These are phyloP conservation scores for Parafenestella ontariensis DNA, from an alignment of 2,329 filamentous ascomycete species.

Conservation along the genomic window DNA sequence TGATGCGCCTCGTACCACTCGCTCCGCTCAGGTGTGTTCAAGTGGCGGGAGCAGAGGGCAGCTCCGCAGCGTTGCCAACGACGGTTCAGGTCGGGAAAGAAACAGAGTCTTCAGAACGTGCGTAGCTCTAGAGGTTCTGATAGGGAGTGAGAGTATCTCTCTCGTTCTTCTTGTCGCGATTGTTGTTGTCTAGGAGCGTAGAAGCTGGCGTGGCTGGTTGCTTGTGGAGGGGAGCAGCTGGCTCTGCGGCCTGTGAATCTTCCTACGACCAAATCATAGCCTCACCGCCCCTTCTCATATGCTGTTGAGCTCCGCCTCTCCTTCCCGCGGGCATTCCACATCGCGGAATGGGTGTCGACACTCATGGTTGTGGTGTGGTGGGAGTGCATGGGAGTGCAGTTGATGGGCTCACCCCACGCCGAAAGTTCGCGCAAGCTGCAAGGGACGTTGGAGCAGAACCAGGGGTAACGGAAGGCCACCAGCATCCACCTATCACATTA, in stretches of 20 bases:
- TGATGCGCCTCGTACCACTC: not conserved
- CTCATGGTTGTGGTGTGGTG: constrained; percentile 7
- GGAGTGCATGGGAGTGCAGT: not conserved
- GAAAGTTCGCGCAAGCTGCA: constrained; percentile 1
- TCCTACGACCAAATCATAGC: not conserved
- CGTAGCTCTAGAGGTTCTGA: not conserved
- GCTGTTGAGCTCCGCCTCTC: not conserved
- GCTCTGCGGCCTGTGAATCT: not conserved
- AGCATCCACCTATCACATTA: constrained; percentile 3
- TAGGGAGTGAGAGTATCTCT: not conserved
- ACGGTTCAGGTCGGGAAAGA: not conserved
- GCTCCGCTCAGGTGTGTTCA: not conserved
- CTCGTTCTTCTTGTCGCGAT: not conserved
- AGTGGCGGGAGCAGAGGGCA: not conserved
- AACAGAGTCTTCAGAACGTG: not conserved
- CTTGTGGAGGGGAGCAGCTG: not conserved
- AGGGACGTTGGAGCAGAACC: not conserved
- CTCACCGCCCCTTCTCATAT: not conserved
- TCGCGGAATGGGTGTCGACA: not conserved
- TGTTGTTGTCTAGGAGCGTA: not conserved
- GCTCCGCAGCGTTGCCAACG: not conserved
- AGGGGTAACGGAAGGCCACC: constrained; percentile 5
- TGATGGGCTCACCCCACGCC: constrained; percentile 13
- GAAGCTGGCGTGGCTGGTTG: not conserved
- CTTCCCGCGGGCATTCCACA: not conserved